Evolutionary conservation across 2,329 filamentous ascomycete genomes (phyloP).

Genomic region (Colletotrichum cereale): DNA sequence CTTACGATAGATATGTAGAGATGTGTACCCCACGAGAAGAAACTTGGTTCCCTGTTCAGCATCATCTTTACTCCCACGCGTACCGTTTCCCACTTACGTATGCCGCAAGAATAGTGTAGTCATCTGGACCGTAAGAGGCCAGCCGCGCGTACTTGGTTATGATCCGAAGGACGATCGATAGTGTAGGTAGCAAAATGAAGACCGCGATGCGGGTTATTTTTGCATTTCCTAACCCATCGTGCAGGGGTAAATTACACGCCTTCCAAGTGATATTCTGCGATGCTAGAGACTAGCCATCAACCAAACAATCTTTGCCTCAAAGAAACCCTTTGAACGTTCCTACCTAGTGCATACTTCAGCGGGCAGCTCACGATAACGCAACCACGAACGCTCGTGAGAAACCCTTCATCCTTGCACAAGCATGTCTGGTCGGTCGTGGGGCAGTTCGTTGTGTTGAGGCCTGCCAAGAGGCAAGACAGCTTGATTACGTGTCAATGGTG

Average conservation of each 20-base stretch:
- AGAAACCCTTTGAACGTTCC: background rate
- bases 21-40: constrained; percentile 2
- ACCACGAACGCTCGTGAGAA: constrained; percentile 1
- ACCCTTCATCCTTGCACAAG: constrained; percentile 16
- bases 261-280: constrained; percentile 27
- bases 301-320: fast-evolving
- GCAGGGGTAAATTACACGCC: constrained; percentile 16
- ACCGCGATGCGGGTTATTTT: background rate
- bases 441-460: constrained; percentile 16
- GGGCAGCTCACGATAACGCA: constrained; percentile 23
- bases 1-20: constrained; percentile 15
- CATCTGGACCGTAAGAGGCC: constrained; percentile 12
- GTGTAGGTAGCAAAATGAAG: constrained; percentile 3
- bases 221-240: background rate
- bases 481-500: background rate
- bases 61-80: background rate
- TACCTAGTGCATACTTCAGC: constrained; percentile 22
- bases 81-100: background rate
- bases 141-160: constrained; percentile 10
- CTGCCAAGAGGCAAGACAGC: constrained; percentile 19
- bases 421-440: constrained; percentile 16
- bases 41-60: background rate
- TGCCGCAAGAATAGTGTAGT: constrained; percentile 20
- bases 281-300: background rate
- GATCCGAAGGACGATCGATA: constrained; percentile 17